Conservation (phyloP, 176 grass and related monocot species). For the Cymbopogon citratus region DNA sequence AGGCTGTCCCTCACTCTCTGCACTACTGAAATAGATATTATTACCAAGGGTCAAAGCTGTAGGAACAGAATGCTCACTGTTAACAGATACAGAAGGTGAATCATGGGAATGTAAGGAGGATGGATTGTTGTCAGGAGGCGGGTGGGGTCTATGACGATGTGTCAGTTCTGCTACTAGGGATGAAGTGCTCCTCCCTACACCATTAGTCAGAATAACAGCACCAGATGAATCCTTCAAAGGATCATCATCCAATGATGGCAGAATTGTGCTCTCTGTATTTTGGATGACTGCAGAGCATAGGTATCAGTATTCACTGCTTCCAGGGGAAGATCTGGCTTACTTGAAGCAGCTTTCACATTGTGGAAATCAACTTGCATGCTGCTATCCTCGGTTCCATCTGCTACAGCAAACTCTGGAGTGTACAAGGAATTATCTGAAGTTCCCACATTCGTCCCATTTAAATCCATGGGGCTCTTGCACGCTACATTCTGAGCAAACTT, state of each 20-base stretch:
- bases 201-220: constrained; percentile 30
- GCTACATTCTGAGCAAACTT: constrained; percentile 7
- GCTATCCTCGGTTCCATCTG: not conserved
- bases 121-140: constrained; percentile 19
- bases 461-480: not conserved
- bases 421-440: not conserved
- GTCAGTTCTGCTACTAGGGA: constrained; percentile 26
- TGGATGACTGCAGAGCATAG: constrained; percentile 24
- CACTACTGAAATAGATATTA: constrained; percentile 42
- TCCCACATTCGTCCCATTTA: not conserved
- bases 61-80: constrained; percentile 40
- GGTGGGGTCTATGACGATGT: constrained; percentile 21
- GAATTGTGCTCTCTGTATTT: constrained; percentile 27
- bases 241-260: not conserved
- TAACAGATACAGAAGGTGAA: constrained; percentile 28
- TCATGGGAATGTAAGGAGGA: not conserved
- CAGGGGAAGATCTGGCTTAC: not conserved
- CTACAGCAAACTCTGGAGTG: not conserved
- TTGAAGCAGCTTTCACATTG: not conserved
- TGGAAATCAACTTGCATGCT: not conserved
- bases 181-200: not conserved
- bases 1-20: constrained; percentile 2
- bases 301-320: constrained; percentile 2
- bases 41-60: constrained; percentile 56
- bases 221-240: constrained; percentile 18